A percentile compares a stretch with the other conserved stretches of the same genome.
Conservation (phyloP, 2,329 filamentous ascomycete genomes). For the Pestalotiopsis sp. region DNA sequence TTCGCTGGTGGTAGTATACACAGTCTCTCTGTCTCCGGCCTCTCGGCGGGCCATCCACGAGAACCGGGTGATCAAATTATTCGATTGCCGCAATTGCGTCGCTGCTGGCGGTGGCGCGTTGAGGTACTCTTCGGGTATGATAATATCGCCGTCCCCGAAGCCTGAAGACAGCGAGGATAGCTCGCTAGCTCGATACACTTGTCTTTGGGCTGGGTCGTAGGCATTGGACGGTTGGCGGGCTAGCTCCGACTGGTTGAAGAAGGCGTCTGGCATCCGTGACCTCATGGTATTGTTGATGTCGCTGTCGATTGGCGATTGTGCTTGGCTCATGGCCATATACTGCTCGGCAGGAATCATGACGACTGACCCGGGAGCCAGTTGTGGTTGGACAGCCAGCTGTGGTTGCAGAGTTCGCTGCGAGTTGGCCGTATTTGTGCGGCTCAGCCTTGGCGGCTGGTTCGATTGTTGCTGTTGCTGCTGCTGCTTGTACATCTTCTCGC, state of each 20-base stretch:
- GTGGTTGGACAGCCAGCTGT: constrained; percentile 12
- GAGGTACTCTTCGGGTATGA: constrained; percentile 39
- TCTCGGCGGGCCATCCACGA: constrained; percentile 38
- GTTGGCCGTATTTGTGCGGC: constrained; percentile 19
- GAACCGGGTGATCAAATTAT: constrained; percentile 29
- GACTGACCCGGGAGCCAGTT: constrained; percentile 15
- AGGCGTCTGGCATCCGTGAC: constrained; percentile 39
- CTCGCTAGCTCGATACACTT: constrained; percentile 48
- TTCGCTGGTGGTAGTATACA: constrained; percentile 56
- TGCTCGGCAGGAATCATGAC: constrained; percentile 18
- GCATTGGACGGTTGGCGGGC: constrained; percentile 39
- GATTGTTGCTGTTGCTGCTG: constrained; percentile 10
- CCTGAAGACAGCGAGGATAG: constrained; percentile 66
- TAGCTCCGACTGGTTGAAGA: constrained; percentile 42
- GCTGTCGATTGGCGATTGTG: constrained; percentile 7
- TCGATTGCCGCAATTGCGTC: constrained; percentile 19
- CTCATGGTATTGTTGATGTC: constrained; percentile 22
- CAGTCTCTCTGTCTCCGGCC: constrained; percentile 47
- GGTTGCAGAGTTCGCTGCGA: constrained; percentile 23
- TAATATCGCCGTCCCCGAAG: constrained; percentile 65
- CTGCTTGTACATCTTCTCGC: constrained; percentile 22
- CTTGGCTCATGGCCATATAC: constrained; percentile 15
- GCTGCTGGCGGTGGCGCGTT: constrained; percentile 15
- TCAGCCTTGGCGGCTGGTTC: constrained; percentile 18
- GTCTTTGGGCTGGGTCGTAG: constrained; percentile 37